phyloP scores from a whole-genome alignment of 2,329 filamentous ascomycete species.

The Monosporascus sp. region DNA sequence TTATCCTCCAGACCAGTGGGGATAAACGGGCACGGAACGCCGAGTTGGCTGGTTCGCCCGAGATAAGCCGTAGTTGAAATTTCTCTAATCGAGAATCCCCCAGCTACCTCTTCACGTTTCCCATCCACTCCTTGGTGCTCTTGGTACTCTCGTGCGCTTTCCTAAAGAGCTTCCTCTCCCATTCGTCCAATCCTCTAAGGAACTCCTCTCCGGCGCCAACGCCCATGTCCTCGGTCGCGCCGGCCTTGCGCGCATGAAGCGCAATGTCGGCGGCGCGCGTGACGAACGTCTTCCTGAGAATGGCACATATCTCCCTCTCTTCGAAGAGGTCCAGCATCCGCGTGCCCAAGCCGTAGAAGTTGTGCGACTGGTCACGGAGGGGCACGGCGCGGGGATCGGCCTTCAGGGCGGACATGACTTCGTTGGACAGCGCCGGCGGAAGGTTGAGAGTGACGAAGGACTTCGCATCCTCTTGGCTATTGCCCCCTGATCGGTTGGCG shows the following conservation, averaged over 20 bases:
- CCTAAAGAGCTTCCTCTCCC: slow-evolving; percentile 72
- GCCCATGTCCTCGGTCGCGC: slow-evolving; percentile 56
- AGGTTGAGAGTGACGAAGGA: slow-evolving; percentile 77
- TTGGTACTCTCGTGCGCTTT: slow-evolving; percentile 70
- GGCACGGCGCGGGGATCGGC: slow-evolving; percentile 85
- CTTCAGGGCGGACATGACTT: slow-evolving; percentile 83
- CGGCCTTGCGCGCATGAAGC: slow-evolving; percentile 82
- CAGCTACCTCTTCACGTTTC: slow-evolving; percentile 45
- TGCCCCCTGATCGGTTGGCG: slow-evolving; percentile 38
- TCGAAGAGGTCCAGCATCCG: slow-evolving; percentile 88
- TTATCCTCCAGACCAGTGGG: no score
- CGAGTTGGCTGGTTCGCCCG: no score
- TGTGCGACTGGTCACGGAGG: slow-evolving; percentile 72
- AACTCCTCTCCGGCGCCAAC: slow-evolving; percentile 68
- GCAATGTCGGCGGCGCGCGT: slow-evolving; percentile 75
- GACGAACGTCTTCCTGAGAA: slow-evolving; percentile 75
- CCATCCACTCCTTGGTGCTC: slow-evolving; percentile 64
- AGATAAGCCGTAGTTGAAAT: no score
- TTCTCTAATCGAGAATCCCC: no score
- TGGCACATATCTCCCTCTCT: slow-evolving; percentile 68
- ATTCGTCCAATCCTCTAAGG: slow-evolving; percentile 81
- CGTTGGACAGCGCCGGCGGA: slow-evolving; percentile 68
- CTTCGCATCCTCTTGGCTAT: slow-evolving; percentile 33
- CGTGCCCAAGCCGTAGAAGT: slow-evolving; percentile 83
- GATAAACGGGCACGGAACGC: no score